Base-by-base conservation (phyloP, 176 grass and related monocot genomes). In the Luzula sylvatica region DNA sequence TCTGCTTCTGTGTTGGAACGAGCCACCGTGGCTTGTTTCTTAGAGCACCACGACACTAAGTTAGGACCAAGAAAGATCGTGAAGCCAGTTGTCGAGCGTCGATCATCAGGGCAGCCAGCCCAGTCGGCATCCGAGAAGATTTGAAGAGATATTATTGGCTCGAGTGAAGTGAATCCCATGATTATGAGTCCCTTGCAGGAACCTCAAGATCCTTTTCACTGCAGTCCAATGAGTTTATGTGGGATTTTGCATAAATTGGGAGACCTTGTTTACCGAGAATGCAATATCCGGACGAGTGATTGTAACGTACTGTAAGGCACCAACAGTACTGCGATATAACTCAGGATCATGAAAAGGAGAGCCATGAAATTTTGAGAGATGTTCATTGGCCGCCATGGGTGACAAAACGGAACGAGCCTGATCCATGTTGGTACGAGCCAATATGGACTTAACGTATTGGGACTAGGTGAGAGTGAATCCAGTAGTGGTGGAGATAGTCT, bases 1-100 rank as follows among this genome's bases (percentile, higher is more conserved):
- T 32, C 42, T 46, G 25, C 43, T 11, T 65, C 61, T 8, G 46
- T 46, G 4, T 22, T 48, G 3, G 61, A 65, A 3, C 24, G 23
- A 50, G 41, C 45, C 8, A 65, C 42, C 0, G 61, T 65, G 0
- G 17, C 42, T 5, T 65, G 61, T 28, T 65, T 65, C 0, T 50
- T 65, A 3, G 61, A 23, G 4, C 24, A 21, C 58, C 32, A 63
- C 13, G 58, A 63, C 7, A 63, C 15, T 7, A 9, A 23, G 12
- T 18, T 42, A 27, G 45, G 5, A 11, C 61, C 61, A 15, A 65
- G 20, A 16, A 21, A 40, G 2, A 46, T 32, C 1, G 23, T 43
- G 11, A 43, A 62, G 3, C 57, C 18, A n/a, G 57, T 62, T 4
- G 30, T 3, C 7, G 53, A 56, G 3, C 26, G 11, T 20, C 53